phyloP scores from a whole-genome alignment of 106 monocot genomes.

The Acorus gramineus region DNA sequence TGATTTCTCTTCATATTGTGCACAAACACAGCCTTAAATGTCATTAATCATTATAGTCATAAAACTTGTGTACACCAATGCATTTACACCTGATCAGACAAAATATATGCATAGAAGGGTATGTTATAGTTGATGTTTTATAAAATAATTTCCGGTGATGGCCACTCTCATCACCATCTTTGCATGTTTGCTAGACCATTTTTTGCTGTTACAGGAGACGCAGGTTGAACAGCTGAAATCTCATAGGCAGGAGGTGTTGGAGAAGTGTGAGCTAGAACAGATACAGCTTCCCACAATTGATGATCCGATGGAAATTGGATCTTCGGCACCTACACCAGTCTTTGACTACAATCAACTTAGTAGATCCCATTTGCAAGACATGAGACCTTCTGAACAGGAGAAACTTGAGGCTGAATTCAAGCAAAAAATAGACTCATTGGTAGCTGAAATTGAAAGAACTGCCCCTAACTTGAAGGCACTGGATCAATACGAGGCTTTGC shows the following conservation, averaged over 20 bases:
- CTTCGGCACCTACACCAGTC: slow-evolving; percentile 22
- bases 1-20: too few species aligned
- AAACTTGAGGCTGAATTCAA: slow-evolving; percentile 82
- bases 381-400: slow-evolving; percentile 65
- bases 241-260: slow-evolving; percentile 53
- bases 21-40: too few species aligned
- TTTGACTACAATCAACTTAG: slow-evolving; percentile 74
- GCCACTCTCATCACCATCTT: too few species aligned
- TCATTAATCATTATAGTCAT: too few species aligned
- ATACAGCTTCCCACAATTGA: slow-evolving; percentile 74
- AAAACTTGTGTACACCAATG: too few species aligned
- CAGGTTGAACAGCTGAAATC: slow-evolving; percentile 61
- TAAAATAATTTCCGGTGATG: too few species aligned
- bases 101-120: too few species aligned
- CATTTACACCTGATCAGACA: too few species aligned
- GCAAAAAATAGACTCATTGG: slow-evolving; percentile 54
- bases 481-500: slow-evolving; percentile 89
- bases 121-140: too few species aligned
- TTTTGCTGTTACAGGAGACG: slow-evolving; percentile 40
- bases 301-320: slow-evolving; percentile 80
- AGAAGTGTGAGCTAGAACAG: slow-evolving; percentile 90
- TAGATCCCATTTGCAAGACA: slow-evolving; percentile 50
- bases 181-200: neutral
- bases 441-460: slow-evolving; percentile 78
- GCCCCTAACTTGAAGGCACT: slow-evolving; percentile 94